phyloP scores from a whole-genome alignment of 148 eudicot genomes.

The Pharnaceum exiguum region DNA sequence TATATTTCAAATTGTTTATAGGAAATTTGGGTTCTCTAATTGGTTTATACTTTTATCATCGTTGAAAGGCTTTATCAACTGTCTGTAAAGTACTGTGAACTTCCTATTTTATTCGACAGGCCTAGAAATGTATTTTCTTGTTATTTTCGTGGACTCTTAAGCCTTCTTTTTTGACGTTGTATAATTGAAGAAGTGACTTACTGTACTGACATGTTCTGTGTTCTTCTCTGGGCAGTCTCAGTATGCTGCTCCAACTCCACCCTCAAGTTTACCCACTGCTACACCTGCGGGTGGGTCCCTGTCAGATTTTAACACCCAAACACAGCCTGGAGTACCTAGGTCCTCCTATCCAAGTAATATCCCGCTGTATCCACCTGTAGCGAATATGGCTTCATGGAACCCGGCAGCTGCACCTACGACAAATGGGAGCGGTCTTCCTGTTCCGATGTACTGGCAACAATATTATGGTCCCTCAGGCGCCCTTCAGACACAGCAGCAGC shows the following conservation, averaged over 20 bases:
- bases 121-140: too few species aligned
- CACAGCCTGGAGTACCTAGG: constrained; percentile 29
- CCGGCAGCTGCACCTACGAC: constrained; percentile 32
- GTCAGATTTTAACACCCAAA: constrained; percentile 23
- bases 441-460: constrained; percentile 43
- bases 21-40: too few species aligned
- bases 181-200: not conserved
- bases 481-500: constrained; percentile 30
- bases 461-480: constrained; percentile 35
- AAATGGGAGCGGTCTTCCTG: constrained; percentile 28
- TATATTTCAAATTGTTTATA: too few species aligned
- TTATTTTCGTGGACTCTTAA: too few species aligned
- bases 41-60: too few species aligned
- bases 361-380: constrained; percentile 38
- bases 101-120: too few species aligned
- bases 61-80: too few species aligned
- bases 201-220: not conserved
- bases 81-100: too few species aligned
- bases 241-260: constrained; percentile 23
- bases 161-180: not conserved
- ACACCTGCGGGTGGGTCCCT: constrained; percentile 19
- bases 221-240: constrained; percentile 33
- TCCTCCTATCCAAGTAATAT: constrained; percentile 18
- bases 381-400: constrained; percentile 27
- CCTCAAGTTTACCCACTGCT: constrained; percentile 24